Percentiles rank a stretch among this genome's conserved stretches.
These are phyloP conservation scores for Alternaria sp. DNA, from an alignment of 2,329 filamentous ascomycete genomes.

Conservation along the genomic window DNA sequence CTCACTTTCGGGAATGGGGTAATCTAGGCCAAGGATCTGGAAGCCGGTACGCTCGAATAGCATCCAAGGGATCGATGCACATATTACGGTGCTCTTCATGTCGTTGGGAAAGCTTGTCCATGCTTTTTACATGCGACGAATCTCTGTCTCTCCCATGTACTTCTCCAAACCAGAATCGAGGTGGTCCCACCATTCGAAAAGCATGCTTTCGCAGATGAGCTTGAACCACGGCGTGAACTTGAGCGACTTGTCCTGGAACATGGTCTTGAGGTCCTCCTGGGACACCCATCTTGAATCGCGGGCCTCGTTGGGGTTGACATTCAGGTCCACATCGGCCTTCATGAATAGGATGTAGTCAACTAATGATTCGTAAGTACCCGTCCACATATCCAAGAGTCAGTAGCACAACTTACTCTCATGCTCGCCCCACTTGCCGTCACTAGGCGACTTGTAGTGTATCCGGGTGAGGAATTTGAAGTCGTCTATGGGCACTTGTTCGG, in stretches of 20 bases:
- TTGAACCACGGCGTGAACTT: constrained; percentile 99
- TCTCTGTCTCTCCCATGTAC: constrained; percentile 85
- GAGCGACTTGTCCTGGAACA: constrained; percentile 81
- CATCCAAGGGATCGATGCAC: not conserved
- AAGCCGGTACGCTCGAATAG: not conserved
- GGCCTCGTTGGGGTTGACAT: constrained; percentile 87
- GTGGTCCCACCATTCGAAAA: constrained; percentile 97
- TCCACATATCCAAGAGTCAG: not conserved
- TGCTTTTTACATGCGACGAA: constrained; percentile 76
- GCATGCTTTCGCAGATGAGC: constrained; percentile 96
- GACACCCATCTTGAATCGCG: constrained; percentile 85
- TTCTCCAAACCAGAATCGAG: constrained; percentile 82
- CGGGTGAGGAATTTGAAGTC: constrained; percentile 93
- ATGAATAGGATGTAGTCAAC: constrained; percentile 99
- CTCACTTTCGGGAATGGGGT: constrained; percentile 29
- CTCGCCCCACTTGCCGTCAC: constrained; percentile 98
- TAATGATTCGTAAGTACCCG: constrained; percentile 50
- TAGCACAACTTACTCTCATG: constrained; percentile 79
- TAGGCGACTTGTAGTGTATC: constrained; percentile 98
- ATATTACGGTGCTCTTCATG: not conserved
- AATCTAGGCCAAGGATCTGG: constrained; percentile 17
- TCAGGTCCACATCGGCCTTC: constrained; percentile 80
- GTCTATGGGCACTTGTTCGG: constrained; percentile 86
- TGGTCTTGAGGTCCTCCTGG: constrained; percentile 79
- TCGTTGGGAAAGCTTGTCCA: not conserved